phyloP scores from a whole-genome alignment of 306 rosid genomes.

The Rosa persica region DNA sequence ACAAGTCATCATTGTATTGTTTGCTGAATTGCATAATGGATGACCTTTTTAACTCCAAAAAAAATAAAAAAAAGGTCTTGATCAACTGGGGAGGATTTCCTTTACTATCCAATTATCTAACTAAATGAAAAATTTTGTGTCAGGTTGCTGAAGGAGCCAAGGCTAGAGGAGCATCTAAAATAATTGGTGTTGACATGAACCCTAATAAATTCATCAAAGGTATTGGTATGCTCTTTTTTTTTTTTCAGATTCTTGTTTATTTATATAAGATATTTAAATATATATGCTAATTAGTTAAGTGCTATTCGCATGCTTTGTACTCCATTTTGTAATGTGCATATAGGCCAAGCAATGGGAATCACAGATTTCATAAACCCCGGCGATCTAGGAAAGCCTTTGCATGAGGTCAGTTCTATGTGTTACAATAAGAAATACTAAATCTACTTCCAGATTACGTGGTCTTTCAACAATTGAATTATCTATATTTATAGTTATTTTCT shows the following conservation, averaged over 20 bases:
- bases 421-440: background rate
- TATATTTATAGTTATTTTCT: background rate
- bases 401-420: constrained; percentile 47
- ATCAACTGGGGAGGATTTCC: background rate
- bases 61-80: too few species aligned
- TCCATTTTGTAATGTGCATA: background rate
- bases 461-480: background rate
- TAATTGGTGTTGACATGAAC: constrained; percentile 82
- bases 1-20: too few species aligned
- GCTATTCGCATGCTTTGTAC: background rate
- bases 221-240: background rate
- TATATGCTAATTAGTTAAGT: background rate
- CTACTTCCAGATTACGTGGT: background rate
- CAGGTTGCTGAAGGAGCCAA: constrained; percentile 87
- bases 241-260: background rate
- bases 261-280: background rate
- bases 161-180: constrained; percentile 74
- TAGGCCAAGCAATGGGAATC: constrained; percentile 64
- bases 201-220: constrained; percentile 59
- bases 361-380: constrained; percentile 63
- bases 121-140: too few species aligned
- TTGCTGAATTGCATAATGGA: too few species aligned
- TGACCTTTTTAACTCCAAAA: too few species aligned
- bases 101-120: background rate
- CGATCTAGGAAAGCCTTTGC: constrained; percentile 50